These are phyloP conservation scores for Prasinococcaceae sp. DNA, from an alignment of 139 green algal species.

Conservation along the genomic window DNA sequence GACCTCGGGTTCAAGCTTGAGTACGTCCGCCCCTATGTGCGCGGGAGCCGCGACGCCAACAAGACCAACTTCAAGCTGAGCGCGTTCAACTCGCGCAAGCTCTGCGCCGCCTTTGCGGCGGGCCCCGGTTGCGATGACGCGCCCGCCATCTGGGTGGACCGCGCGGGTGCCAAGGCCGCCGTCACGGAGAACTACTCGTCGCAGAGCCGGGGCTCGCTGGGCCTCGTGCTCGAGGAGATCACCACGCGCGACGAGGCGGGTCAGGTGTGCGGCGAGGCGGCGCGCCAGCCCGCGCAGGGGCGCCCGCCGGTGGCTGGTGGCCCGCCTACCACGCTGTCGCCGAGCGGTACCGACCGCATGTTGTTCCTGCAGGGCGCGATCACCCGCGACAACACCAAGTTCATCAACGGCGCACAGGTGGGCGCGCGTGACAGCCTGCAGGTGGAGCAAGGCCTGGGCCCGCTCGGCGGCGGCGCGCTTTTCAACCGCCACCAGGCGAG, in stretches of 20 bases:
- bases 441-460: slow-evolving; percentile 64
- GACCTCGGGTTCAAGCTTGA: slow-evolving; percentile 60
- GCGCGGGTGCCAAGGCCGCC: slow-evolving; percentile 62
- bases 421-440: slow-evolving; percentile 54
- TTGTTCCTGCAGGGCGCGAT: slow-evolving; percentile 49
- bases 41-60: slow-evolving; percentile 37
- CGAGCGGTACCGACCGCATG: slow-evolving; percentile 54
- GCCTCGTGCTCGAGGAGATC: slow-evolving; percentile 62
- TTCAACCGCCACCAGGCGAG: slow-evolving; percentile 51
- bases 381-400: slow-evolving; percentile 63
- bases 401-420: slow-evolving; percentile 46
- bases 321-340: slow-evolving; percentile 68
- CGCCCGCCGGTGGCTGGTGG: slow-evolving; percentile 34
- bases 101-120: slow-evolving; percentile 69
- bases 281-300: slow-evolving; percentile 14
- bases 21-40: slow-evolving; percentile 46
- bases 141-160: slow-evolving; percentile 80
- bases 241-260: slow-evolving; percentile 54
- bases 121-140: slow-evolving; percentile 63
- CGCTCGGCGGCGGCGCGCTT: slow-evolving; percentile 41
- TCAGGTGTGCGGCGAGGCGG: slow-evolving; percentile 17
- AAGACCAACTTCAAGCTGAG: slow-evolving; percentile 26
- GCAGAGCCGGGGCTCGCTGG: slow-evolving; percentile 33
- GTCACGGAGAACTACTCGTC: slow-evolving; percentile 35
- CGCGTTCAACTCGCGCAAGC: slow-evolving; percentile 56